Percentiles rank a stretch among this genome's conserved stretches.
These are phyloP conservation scores for Pyracantha coccinea DNA, from an alignment of 331 rosid genomes.

Conservation along the genomic window DNA sequence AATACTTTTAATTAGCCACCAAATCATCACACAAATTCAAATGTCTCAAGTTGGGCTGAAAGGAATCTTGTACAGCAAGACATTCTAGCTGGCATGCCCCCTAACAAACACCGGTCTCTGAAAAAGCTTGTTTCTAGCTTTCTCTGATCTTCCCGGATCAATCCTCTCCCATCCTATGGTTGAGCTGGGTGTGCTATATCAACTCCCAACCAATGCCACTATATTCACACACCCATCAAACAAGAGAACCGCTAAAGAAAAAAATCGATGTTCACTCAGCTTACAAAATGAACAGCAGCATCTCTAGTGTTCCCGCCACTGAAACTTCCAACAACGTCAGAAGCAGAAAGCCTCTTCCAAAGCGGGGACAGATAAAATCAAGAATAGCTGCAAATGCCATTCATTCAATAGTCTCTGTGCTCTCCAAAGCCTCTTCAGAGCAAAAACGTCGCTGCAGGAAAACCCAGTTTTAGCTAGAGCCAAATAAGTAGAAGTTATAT, in stretches of 20 bases:
- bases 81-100: constrained; percentile 44
- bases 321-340: constrained; percentile 19
- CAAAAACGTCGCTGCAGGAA: constrained; percentile 20
- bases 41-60: constrained; percentile 35
- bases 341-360: constrained; percentile 49
- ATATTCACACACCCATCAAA: constrained; percentile 8
- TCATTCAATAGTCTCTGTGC: constrained; percentile 40
- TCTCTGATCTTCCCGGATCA: constrained; percentile 8
- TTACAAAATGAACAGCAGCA: constrained; percentile 36
- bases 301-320: constrained; percentile 22
- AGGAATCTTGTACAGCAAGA: constrained; percentile 32
- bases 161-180: background rate
- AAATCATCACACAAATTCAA: constrained; percentile 10
- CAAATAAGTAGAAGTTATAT: background rate
- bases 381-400: constrained; percentile 53
- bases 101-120: constrained; percentile 18
- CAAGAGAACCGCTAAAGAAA: background rate
- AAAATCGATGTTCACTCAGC: background rate
- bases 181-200: constrained; percentile 23
- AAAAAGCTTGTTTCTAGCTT: constrained; percentile 12
- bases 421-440: constrained; percentile 44
- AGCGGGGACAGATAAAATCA: constrained; percentile 64
- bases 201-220: background rate
- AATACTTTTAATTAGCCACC: background rate
- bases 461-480: background rate